Conservation (phyloP, 345 rosid genomes). For the Raphanus raphanistrum region DNA sequence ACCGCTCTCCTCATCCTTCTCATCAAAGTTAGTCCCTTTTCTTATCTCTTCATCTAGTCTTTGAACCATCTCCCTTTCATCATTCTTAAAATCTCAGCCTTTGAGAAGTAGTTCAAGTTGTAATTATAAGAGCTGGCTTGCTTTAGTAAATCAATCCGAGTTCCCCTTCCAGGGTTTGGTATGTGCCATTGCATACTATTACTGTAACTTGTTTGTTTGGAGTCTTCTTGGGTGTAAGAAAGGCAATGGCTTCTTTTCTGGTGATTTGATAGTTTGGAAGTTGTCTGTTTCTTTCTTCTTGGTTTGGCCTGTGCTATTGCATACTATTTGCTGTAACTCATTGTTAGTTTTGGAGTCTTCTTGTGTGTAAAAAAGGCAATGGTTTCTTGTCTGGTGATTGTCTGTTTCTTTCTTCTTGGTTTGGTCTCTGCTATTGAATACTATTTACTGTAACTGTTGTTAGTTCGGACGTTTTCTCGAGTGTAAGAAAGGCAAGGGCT, state of each 20-base stretch:
- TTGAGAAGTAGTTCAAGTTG: background rate
- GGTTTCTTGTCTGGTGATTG: background rate
- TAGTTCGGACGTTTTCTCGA: background rate
- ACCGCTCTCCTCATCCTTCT: constrained; percentile 94
- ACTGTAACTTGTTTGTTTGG: no score
- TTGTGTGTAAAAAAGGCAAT: background rate
- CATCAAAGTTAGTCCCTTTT: constrained; percentile 72
- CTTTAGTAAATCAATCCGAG: background rate
- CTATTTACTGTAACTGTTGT: background rate
- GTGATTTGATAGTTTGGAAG: no score
- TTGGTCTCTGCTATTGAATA: background rate
- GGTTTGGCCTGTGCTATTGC: background rate
- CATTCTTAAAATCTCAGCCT: background rate
- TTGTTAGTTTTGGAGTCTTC: background rate
- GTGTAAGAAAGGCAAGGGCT: background rate
- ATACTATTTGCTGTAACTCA: background rate
- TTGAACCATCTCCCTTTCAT: background rate
- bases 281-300: background rate
- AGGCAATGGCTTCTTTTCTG: no score
- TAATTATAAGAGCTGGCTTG: background rate
- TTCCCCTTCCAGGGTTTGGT: background rate
- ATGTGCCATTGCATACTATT: no score
- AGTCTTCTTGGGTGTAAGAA: background rate
- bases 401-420: background rate
- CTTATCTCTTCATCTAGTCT: background rate